Conservation (phyloP, 257 asterid species). For the Solanum chiquidenum region DNA sequence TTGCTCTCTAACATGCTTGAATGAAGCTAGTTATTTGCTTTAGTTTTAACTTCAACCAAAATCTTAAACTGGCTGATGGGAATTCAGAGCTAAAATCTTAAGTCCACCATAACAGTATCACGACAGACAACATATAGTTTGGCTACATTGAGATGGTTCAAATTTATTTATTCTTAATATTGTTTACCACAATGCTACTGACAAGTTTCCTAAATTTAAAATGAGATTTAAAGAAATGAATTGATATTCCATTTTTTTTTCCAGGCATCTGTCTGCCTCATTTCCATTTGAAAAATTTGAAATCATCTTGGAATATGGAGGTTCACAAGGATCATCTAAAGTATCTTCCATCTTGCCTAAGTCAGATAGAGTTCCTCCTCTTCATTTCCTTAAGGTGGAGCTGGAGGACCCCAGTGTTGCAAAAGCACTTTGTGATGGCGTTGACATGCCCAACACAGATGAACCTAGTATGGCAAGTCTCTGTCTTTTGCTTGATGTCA, state of each 20-base stretch:
- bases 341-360: conserved; percentile 28
- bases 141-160: neutral
- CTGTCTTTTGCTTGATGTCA: neutral
- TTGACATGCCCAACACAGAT: conserved; percentile 20
- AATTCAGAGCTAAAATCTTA: neutral
- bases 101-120: neutral
- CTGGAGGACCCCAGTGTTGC: conserved; percentile 31
- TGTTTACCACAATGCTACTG: neutral
- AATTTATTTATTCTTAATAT: neutral
- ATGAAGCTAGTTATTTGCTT: neutral
- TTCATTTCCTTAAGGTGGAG: conserved; percentile 55
- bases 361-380: conserved; percentile 21
- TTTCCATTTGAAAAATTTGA: conserved; percentile 44
- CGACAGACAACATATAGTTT: neutral
- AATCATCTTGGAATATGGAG: conserved; percentile 61
- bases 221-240: conserved; percentile 8
- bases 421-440: conserved; percentile 36
- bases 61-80: neutral
- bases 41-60: neutral
- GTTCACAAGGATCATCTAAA: conserved; percentile 37
- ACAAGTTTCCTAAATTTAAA: neutral
- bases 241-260: conserved; percentile 8
- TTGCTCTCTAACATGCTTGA: neutral
- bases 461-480: conserved; percentile 26
- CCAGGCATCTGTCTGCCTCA: conserved; percentile 38